Evolutionary conservation across 192 early-diverging fungal species (phyloP).

Genomic region (Coemansia sp.): DNA sequence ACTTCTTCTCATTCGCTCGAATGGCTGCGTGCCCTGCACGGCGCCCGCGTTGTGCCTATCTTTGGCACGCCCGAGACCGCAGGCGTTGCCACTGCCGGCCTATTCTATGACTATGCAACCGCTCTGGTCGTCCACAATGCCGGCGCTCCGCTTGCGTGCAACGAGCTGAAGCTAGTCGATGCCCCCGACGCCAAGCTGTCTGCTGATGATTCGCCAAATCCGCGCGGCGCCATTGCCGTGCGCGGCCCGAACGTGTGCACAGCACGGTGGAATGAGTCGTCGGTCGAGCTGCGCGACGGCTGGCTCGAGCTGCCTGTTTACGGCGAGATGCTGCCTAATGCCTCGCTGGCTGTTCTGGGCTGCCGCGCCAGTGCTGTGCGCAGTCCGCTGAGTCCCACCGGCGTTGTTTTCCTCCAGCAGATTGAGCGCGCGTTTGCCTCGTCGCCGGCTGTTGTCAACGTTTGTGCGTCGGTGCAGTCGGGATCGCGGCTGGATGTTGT

Average conservation of each 20-base stretch:
- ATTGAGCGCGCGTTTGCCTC: constrained; percentile 28
- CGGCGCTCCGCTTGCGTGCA: constrained; percentile 50
- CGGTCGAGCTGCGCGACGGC: constrained; percentile 12
- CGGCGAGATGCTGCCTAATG: constrained; percentile 45
- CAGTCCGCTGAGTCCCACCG: constrained; percentile 16
- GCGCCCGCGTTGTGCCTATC: constrained; percentile 42
- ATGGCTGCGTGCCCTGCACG: constrained; percentile 43
- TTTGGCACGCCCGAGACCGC: constrained; percentile 29
- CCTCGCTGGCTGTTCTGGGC: constrained; percentile 38
- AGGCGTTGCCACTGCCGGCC: constrained; percentile 19
- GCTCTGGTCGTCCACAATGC: constrained; percentile 46
- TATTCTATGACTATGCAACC: constrained; percentile 45
- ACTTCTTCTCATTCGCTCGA: constrained; percentile 38
- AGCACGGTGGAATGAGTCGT: constrained; percentile 21
- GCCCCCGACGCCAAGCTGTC: not conserved
- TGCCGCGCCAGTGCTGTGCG: constrained; percentile 5
- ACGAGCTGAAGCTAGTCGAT: constrained; percentile 50
- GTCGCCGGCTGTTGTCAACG: constrained; percentile 26
- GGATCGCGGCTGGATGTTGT: constrained; percentile 12
- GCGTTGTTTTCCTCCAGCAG: constrained; percentile 19
- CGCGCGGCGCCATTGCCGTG: constrained; percentile 35
- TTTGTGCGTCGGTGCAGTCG: constrained; percentile 20
- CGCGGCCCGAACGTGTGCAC: constrained; percentile 42
- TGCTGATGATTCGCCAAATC: constrained; percentile 31
- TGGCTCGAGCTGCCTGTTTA: constrained; percentile 37